Conservation (phyloP, 83 land plant genomes). For the Diphasiastrum complanatum region DNA sequence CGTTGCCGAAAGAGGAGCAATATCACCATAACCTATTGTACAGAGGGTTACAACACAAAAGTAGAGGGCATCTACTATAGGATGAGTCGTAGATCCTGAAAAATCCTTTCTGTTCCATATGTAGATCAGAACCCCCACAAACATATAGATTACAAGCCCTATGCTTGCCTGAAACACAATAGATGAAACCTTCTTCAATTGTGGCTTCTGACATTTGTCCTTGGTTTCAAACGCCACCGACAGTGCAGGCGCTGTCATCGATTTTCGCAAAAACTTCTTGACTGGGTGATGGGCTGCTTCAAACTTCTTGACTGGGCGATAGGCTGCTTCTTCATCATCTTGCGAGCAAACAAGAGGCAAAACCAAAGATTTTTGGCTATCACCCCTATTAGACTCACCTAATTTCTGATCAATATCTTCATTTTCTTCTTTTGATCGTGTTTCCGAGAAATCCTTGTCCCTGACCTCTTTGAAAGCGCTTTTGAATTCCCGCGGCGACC, state of each 20-base stretch:
- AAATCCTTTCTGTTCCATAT: constrained; percentile 9
- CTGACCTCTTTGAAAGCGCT: not conserved
- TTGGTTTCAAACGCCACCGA: not conserved
- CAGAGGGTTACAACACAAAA: constrained; percentile 13
- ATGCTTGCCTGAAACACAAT: constrained; percentile 6
- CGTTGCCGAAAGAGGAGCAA: constrained; percentile 1
- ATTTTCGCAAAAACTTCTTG: constrained; percentile 7
- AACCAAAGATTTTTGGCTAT: not conserved
- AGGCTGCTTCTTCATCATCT: not conserved
- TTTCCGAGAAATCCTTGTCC: too few relatives aligned
- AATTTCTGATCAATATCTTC: not conserved
- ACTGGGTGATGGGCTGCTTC: too few relatives aligned
- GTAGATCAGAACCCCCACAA: constrained; percentile 5
- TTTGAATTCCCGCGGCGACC: not conserved
- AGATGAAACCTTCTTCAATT: not conserved
- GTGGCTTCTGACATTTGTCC: not conserved
- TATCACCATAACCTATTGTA: constrained; percentile 12
- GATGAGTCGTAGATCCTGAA: constrained; percentile 1
- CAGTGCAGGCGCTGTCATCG: constrained; percentile 6
- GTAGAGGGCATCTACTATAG: constrained; percentile 4
- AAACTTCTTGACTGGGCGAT: not conserved
- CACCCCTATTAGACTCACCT: not conserved
- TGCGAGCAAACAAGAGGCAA: not conserved
- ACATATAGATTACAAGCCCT: constrained; percentile 4
- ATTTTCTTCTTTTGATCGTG: not conserved